These are phyloP conservation scores for Blepharisma stoltei DNA, from an alignment of 73 alveolate genomes.

Conservation along the genomic window DNA sequence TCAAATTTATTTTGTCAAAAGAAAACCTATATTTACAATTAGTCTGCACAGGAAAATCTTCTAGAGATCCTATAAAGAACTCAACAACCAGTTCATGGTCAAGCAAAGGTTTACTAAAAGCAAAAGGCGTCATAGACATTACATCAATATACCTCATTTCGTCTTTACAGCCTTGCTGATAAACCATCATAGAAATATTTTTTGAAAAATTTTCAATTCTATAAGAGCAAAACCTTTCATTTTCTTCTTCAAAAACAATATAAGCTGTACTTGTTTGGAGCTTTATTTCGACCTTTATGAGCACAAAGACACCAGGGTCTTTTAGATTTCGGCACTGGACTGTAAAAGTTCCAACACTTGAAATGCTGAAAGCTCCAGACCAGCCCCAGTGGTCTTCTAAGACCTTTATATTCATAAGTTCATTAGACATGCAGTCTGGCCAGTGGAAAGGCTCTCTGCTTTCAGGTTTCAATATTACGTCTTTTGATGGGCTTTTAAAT, in stretches of 20 bases:
- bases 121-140: constrained; percentile 14
- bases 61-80: neutral
- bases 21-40: neutral
- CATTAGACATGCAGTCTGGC: constrained; percentile 7
- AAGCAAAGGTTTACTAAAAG: constrained; percentile 19
- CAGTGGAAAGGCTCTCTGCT: constrained; percentile 18
- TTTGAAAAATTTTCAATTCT: neutral
- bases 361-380: constrained; percentile 12
- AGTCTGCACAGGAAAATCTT: neutral
- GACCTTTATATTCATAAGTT: neutral
- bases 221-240: constrained; percentile 4
- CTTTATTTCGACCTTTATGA: neutral
- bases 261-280: neutral
- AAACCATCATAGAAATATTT: neutral
- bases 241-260: constrained; percentile 22
- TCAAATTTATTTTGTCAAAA: constrained; percentile 6
- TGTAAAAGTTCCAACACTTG: constrained; percentile 8
- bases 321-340: neutral
- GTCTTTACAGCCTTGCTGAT: constrained; percentile 4
- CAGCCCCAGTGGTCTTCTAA: neutral
- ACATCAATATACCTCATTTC: neutral
- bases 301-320: neutral
- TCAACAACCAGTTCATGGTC: constrained; percentile 19
- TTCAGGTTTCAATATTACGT: neutral
- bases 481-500: constrained; percentile 7